Base-by-base conservation (phyloP, 495 filamentous ascomycete genomes). In the Tuber microsphaerosporum region DNA sequence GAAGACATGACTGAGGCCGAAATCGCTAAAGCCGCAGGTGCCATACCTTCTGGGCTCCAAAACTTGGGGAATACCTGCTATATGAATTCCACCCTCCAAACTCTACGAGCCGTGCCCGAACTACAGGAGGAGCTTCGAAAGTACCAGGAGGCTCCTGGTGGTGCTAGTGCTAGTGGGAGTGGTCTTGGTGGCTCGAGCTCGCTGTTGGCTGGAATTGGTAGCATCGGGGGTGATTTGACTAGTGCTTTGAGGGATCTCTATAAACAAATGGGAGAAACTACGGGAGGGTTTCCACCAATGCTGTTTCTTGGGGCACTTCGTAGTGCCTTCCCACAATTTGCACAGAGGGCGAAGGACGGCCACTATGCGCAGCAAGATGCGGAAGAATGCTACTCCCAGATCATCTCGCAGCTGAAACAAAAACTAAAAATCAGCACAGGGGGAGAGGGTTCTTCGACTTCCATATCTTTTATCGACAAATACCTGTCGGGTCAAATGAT, bases 1-100 rank as follows among this genome's bases (percentile, higher is more conserved):
- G 95, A 99, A 84, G 95, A 99, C 83, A 97, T 99, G 95, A 97
- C 94, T 7, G 95, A 95, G 82, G 94, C 94, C 37, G 94, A 99
- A 83, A 89, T 90, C 43, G 96, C 95, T 37, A 90, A 89, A 82
- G 87, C 89, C 77, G 91, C 90, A 70, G 94, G 93, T 65, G 95
- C 94, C 68, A 93, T 86, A 70, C 95, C 95, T 19, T 92, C 95
- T 74, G 95, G 95, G 44, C 84, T 99, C 76, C 89, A 93, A 83
- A 99, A 99, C 80, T 86, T 97, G 76, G 95, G 95, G 39, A 99
- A 99, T 82, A 98, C 95, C 2, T 99, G 95, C 86, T 99, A 99
- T 83, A 89, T 98, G 82, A 99, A 99, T 86, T 94, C 96, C 37
- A 97, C 95, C 0, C 88, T 99, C 34, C 95, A 99, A 84, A 89